Percentiles rank a stretch among this genome's conserved stretches.
Evolutionary conservation across 73 alveolate species (phyloP).

Genomic region (Paramecium pentaurelia): DNA sequence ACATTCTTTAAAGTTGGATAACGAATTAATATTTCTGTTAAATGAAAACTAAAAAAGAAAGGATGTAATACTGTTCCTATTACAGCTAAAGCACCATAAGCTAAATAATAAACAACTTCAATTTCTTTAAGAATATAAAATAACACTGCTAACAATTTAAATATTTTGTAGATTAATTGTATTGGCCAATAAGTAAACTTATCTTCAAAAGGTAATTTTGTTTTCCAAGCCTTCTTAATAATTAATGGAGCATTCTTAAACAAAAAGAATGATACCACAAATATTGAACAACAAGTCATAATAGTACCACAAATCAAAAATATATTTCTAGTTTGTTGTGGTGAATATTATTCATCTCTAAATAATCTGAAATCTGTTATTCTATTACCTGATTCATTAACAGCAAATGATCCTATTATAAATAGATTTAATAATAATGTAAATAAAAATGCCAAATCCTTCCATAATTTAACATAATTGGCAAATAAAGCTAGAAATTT

Average conservation of each 20-base stretch:
- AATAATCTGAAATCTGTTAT: slow-evolving; percentile 24
- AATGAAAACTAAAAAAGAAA: slow-evolving; percentile 75
- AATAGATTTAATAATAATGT: slow-evolving; percentile 58
- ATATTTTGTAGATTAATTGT: neutral
- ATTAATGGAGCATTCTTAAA: slow-evolving; percentile 67
- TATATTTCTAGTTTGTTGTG: slow-evolving; percentile 26
- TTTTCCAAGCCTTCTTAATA: slow-evolving; percentile 61
- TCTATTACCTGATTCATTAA: slow-evolving; percentile 38
- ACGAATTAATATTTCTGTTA: slow-evolving; percentile 74
- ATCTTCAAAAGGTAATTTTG: slow-evolving; percentile 44
- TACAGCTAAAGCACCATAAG: slow-evolving; percentile 71
- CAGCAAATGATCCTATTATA: slow-evolving; percentile 55
- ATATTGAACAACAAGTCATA: slow-evolving; percentile 60
- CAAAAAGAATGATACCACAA: slow-evolving; percentile 62
- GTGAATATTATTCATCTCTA: slow-evolving; percentile 15
- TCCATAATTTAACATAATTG: slow-evolving; percentile 65
- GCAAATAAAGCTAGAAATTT: slow-evolving; percentile 62
- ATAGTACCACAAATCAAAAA: slow-evolving; percentile 56
- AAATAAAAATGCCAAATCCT: slow-evolving; percentile 59
- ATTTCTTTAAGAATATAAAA: slow-evolving; percentile 60
- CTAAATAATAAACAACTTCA: slow-evolving; percentile 70
- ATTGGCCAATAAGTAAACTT: slow-evolving; percentile 23
- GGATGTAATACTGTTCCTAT: slow-evolving; percentile 73
- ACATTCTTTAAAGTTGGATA: slow-evolving; percentile 82
- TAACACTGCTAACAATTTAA: slow-evolving; percentile 21